phyloP scores from a whole-genome alignment of 1,284 basidiomycete genomes.

The Xerocomus amazonicus region DNA sequence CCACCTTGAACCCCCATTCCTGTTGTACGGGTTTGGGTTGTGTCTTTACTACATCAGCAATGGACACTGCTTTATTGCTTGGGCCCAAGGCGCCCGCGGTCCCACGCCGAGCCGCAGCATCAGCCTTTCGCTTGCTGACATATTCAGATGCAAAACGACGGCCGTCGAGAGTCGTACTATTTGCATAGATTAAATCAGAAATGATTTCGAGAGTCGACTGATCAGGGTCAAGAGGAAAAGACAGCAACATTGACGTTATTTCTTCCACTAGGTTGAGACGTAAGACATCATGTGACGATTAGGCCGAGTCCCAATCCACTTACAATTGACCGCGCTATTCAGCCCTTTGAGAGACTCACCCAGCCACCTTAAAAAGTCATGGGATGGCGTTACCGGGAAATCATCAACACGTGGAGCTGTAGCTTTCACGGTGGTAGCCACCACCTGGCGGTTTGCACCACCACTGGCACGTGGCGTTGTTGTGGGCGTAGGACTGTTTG shows the following conservation, averaged over 20 bases:
- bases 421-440: conserved; percentile 38
- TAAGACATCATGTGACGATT: conserved; percentile 12
- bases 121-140: conserved; percentile 79
- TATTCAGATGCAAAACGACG: conserved; percentile 93
- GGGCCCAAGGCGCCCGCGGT: conserved; percentile 36
- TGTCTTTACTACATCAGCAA: conserved; percentile 86
- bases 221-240: conserved; percentile 88
- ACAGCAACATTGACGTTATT: conserved; percentile 86
- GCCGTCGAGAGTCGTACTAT: conserved; percentile 92
- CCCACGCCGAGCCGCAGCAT: conserved; percentile 55
- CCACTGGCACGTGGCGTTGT: conserved; percentile 38
- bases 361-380: conserved; percentile 92
- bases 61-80: conserved; percentile 58
- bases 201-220: conserved; percentile 82
- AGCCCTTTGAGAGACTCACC: conserved; percentile 86
- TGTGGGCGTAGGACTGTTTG: conserved; percentile 22
- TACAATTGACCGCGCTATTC: conserved; percentile 77
- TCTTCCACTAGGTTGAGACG: conserved; percentile 70
- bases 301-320: conserved; percentile 23
- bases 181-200: conserved; percentile 89
- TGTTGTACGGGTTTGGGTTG: conserved; percentile 73
- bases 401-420: conserved; percentile 53
- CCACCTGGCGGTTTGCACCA: conserved; percentile 31
- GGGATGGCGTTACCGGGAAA: conserved; percentile 62
- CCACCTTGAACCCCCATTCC: conserved; percentile 88